A percentile compares a stretch with the other conserved stretches of the same genome.
These are phyloP conservation scores for Nigrospora sphaerica DNA, from an alignment of 2,329 filamentous ascomycete genomes.

Conservation along the genomic window DNA sequence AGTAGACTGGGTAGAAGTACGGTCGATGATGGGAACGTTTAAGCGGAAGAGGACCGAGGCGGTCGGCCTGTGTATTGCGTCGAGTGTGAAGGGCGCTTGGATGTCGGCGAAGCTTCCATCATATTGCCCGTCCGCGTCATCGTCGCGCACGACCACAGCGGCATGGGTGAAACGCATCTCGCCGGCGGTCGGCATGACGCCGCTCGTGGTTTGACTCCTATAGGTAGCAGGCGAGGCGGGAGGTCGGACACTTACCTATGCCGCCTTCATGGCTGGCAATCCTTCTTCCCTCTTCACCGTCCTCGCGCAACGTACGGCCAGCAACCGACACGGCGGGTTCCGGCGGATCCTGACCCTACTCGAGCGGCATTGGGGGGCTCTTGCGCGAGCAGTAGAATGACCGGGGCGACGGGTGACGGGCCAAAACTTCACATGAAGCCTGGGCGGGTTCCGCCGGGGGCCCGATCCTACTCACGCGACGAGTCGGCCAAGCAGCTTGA, in stretches of 20 bases:
- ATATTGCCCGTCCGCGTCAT: background rate
- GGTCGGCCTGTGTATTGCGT: background rate
- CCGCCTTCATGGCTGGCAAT: background rate
- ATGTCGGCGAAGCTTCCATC: background rate
- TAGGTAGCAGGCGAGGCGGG: background rate
- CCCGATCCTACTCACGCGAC: background rate
- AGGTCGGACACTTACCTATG: background rate
- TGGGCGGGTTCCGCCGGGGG: background rate
- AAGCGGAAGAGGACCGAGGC: background rate
- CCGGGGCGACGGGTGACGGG: conserved; percentile 1
- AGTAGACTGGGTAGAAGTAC: background rate
- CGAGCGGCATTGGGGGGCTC: background rate
- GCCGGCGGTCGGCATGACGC: background rate
- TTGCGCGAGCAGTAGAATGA: conserved; percentile 1
- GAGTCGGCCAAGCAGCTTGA: background rate
- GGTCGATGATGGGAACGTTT: background rate
- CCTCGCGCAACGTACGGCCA: background rate
- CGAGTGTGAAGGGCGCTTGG: background rate
- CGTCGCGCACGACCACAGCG: background rate
- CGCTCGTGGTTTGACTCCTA: background rate
- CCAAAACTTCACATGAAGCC: background rate
- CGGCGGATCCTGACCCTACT: conserved; percentile 1
- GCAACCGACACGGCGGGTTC: background rate
- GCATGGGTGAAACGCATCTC: background rate
- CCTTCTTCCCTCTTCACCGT: background rate